These are phyloP conservation scores for Xylaria palmicola DNA, from an alignment of 495 filamentous ascomycete genomes.

Conservation along the genomic window DNA sequence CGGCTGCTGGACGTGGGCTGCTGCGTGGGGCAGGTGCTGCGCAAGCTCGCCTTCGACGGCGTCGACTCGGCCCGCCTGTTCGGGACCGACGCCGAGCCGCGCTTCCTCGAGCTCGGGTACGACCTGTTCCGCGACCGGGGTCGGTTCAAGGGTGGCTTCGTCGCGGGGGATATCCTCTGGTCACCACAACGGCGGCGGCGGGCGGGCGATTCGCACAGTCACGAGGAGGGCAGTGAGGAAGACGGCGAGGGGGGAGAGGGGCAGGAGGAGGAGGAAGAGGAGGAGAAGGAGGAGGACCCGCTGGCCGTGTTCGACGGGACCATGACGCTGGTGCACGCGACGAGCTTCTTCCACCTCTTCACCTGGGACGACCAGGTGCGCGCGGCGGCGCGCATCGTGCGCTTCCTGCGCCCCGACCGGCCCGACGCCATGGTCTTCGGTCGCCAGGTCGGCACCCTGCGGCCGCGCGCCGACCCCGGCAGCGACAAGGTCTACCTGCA, in stretches of 20 bases:
- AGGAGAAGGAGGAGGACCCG: conserved; percentile 14
- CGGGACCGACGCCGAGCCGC: conserved; percentile 41
- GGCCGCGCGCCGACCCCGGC: conserved; percentile 23
- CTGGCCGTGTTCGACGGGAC: conserved; percentile 29
- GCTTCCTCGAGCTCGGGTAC: conserved; percentile 45
- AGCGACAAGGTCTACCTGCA: conserved; percentile 40
- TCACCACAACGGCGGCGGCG: no score
- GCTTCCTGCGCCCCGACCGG: conserved; percentile 33
- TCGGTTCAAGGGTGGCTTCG: conserved; percentile 26
- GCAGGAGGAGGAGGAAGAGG: not conserved
- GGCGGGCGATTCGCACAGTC: no score
- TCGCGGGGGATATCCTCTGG: conserved; percentile 35
- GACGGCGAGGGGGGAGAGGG: not conserved
- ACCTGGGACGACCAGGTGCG: conserved; percentile 38
- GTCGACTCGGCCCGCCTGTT: conserved; percentile 38
- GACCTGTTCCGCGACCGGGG: conserved; percentile 37
- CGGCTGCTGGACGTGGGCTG: conserved; percentile 47
- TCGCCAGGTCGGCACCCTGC: conserved; percentile 40
- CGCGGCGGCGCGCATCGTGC: conserved; percentile 34
- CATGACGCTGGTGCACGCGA: conserved; percentile 42
- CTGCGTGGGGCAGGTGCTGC: conserved; percentile 49
- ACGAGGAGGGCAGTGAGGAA: not conserved
- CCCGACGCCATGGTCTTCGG: conserved; percentile 42
- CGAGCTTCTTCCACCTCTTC: conserved; percentile 48
- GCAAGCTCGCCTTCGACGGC: conserved; percentile 43